These are phyloP conservation scores for Pigoraptor vietnamica DNA, from an alignment of 78 protist species.

Conservation along the genomic window DNA sequence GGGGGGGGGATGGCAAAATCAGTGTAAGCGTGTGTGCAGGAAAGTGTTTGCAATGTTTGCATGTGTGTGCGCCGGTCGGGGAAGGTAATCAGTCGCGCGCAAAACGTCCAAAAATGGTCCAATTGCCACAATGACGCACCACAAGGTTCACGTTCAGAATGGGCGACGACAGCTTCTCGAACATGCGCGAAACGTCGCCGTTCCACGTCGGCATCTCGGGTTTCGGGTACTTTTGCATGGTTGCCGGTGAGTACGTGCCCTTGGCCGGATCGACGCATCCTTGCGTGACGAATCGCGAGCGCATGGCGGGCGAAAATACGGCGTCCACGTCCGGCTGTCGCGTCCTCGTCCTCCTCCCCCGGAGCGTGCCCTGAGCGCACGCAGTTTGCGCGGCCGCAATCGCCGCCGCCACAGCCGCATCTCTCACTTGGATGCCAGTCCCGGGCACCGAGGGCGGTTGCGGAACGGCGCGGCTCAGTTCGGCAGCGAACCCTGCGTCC, in stretches of 20 bases:
- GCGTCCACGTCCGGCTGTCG: not conserved
- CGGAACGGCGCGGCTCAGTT: not conserved
- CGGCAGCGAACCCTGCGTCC: not conserved
- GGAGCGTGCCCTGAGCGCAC: not conserved
- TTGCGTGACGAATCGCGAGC: not conserved
- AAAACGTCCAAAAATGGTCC: too few species aligned
- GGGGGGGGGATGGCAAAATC: too few species aligned
- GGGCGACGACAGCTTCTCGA: not conserved
- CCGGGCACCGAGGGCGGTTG: not conserved
- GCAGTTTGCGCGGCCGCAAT: not conserved
- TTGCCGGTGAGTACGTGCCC: not conserved
- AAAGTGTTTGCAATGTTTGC: too few species aligned
- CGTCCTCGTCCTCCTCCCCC: not conserved
- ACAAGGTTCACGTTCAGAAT: not conserved
- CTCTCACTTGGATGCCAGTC: not conserved
- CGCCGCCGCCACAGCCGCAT: not conserved
- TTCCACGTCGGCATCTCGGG: not conserved
- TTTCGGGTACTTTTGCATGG: not conserved
- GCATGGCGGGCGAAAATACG: not conserved
- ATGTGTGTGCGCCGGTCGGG: too few species aligned
- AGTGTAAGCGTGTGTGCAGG: too few species aligned
- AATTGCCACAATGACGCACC: not conserved
- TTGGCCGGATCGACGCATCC: not conserved
- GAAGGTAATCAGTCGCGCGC: too few species aligned
- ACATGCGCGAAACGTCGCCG: not conserved